Conservation (phyloP, 768 basidiomycete species). For the Mycena belliarum region DNA sequence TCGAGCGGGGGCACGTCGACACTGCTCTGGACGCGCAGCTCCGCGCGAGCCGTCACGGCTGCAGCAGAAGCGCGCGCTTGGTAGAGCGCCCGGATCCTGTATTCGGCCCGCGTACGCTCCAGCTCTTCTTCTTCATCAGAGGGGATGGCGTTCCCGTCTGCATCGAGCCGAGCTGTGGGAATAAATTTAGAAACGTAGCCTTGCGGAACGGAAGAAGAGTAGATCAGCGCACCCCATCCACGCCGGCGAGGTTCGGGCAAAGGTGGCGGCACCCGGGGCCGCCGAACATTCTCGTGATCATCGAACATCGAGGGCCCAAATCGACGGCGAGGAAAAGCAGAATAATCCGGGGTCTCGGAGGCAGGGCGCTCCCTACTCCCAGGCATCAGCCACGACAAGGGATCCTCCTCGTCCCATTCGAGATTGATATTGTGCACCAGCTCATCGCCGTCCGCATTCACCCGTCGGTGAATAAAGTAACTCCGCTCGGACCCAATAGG, state of each 20-base stretch:
- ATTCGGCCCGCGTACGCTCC: slow-evolving; percentile 52
- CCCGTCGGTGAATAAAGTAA: slow-evolving; percentile 37
- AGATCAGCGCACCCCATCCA: slow-evolving; percentile 45
- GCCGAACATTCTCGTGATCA: slow-evolving; percentile 10
- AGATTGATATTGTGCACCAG: slow-evolving; percentile 40
- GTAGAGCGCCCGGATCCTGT: slow-evolving; percentile 40
- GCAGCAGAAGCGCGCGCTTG: slow-evolving; percentile 27
- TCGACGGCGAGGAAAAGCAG: slow-evolving; percentile 9
- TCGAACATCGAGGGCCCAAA: background rate
- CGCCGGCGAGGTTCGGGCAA: slow-evolving; percentile 32
- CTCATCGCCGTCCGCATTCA: slow-evolving; percentile 40
- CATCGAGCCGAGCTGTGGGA: slow-evolving; percentile 45
- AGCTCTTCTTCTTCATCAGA: slow-evolving; percentile 63
- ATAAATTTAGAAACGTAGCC: background rate
- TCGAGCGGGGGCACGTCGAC: background rate
- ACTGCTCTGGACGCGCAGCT: slow-evolving; percentile 6
- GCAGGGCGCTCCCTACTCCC: slow-evolving; percentile 16
- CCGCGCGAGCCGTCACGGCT: slow-evolving; percentile 5
- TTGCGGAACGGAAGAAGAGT: background rate
- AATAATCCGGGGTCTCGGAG: slow-evolving; percentile 12
- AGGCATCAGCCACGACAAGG: slow-evolving; percentile 32
- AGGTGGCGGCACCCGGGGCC: background rate
- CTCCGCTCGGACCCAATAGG: slow-evolving; percentile 25
- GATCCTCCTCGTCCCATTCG: slow-evolving; percentile 41
- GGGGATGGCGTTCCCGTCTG: slow-evolving; percentile 65